Base-by-base conservation (phyloP, 371 early-diverging fungal species). In the Saksenaea oblongispora region DNA sequence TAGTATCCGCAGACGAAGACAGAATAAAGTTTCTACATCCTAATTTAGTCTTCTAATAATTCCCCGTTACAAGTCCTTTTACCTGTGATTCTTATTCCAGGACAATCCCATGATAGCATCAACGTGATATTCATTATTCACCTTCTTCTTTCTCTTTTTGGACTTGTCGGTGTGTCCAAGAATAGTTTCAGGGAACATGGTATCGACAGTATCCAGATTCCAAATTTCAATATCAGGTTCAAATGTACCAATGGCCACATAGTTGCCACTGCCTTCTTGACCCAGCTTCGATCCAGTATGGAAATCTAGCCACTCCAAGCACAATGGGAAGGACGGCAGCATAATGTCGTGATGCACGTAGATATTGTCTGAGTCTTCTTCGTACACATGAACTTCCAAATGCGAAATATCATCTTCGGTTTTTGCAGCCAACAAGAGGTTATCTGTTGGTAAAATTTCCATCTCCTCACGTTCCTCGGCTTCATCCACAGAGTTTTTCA, bases 301-400 rank as follows among this genome's bases (percentile, higher is more conserved):
- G 80, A 84, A 95, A 73, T 95, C 96, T 26, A 98, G 69, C 96
- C 95, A 97, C 71, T 97, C 98, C 62, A 96, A 69, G 64, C 95
- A 94, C 24, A 99, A 84, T 31, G 99, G 98, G 78, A 97, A 96
- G 22, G 95, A 86, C 10, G 98, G 97, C n/a, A 99, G 78, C 93
- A 98, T 91, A 63, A 98, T 91, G 66, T 99, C 99, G 80, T 98
- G 97, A 73, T 98, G 98, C 5, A 96, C 93, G 73, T 95, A 98
- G 55, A 98, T 73, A 78, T 96, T 95, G 72, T 91, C 93, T 53
- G 91, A 88, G 14, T 76, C 83, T 31, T 87, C 89, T 71, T 90
- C 91, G 70, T 91, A 97, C 1, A 97, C 81, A 62, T 95, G 93
- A 3, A 98, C 80, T 78, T 98, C 98, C 60, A 98, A 71, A 72